Evolutionary conservation across 2,329 filamentous ascomycete genomes (phyloP), one percentile per base, ranked within the genome.

Genomic region (Paracoccidioides lutzii): DNA sequence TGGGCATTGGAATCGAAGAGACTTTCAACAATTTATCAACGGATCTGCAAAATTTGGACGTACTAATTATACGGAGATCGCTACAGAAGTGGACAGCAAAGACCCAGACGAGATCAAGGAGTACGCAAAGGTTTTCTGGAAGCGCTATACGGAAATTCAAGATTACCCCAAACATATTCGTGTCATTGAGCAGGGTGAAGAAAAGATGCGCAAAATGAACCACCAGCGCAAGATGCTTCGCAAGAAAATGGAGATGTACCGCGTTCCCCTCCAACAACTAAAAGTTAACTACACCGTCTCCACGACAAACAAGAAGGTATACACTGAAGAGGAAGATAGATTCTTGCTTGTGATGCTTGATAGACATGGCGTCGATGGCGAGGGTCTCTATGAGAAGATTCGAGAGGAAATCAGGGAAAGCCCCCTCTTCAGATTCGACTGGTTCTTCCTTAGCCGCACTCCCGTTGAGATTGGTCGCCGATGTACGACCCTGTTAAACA

Each of bases 261-360:
- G 93, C n/a, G 91, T 97, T 52, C 94, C 93, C 30, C 79, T 98
- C 14, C 93, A 98, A 71, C 93, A 98, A 72, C 83, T 98, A 66
- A 95, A 95, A 77, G 90, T 98, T 76, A 97, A 95, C 74, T 98
- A 98, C 73, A 95, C 90, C 0, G 93, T 98, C 33, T 95, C 90
- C 5, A 98, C 93, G 2, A 98, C 94, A 8, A 98, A 98, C 81
- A 98, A 98, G 77, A 98, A 98, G 76, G 90, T 98, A 0, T 98
- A 98, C 69, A 97, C 90, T 0, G 94, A 98, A 69, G 93, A 98
- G 68, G 93, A 98, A 70, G 93, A 98, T 68, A 83, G 93, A 3
- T 98, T 98, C 73, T 73, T 98, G 53, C 79, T 98, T 38, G 91
- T 98, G 52, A 85, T 96, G 73, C 79, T 98, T 5, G 90, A 98